phyloP scores from a whole-genome alignment of 257 asterid genomes.

The Gentiana macrophylla region DNA sequence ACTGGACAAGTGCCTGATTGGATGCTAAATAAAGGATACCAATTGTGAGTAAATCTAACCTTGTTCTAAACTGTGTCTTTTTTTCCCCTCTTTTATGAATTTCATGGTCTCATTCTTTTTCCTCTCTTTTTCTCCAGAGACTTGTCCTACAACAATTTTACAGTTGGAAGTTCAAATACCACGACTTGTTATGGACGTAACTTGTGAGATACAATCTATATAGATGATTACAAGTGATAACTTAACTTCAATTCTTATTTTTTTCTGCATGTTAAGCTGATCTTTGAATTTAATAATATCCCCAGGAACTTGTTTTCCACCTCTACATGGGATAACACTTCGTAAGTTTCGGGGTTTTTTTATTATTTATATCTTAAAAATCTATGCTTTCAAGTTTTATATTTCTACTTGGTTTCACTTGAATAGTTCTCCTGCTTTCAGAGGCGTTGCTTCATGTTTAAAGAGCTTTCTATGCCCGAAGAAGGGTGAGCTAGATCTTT shows the following conservation, averaged over 20 bases:
- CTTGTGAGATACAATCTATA: constrained; percentile 26
- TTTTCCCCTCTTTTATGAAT: no score
- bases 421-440: constrained; percentile 6
- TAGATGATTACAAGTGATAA: not conserved
- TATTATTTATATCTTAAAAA: not conserved
- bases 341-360: constrained; percentile 27
- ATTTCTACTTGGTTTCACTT: no score
- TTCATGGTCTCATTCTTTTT: no score
- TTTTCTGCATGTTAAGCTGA: constrained; percentile 8
- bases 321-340: constrained; percentile 31
- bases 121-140: constrained; percentile 34
- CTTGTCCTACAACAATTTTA: constrained; percentile 55
- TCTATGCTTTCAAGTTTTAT: not conserved
- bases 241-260: not conserved
- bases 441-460: constrained; percentile 48
- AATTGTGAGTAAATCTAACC: constrained; percentile 19
- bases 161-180: constrained; percentile 14
- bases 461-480: constrained; percentile 20
- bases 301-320: constrained; percentile 58
- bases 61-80: no score
- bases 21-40: constrained; percentile 27
- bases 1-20: constrained; percentile 49
- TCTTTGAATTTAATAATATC: not conserved
- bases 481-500: constrained; percentile 30
- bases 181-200: constrained; percentile 25